Conservation (phyloP, 2,329 filamentous ascomycete species). For the Aureobasidium sp. region DNA sequence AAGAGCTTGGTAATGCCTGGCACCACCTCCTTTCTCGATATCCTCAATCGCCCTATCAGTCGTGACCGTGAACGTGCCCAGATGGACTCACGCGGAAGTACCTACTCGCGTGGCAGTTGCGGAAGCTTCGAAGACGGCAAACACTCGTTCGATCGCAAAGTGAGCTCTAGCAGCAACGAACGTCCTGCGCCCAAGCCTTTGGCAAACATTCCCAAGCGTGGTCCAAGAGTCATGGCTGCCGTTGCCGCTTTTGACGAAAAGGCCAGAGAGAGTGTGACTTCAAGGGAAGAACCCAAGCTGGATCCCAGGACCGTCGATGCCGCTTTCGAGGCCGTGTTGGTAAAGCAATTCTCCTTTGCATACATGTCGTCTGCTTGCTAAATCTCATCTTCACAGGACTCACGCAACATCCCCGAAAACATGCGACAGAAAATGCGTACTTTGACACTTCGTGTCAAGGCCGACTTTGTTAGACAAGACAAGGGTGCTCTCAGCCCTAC, state of each 20-base stretch:
- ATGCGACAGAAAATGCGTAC: conserved; percentile 93
- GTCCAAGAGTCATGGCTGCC: conserved; percentile 55
- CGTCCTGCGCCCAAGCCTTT: conserved; percentile 25
- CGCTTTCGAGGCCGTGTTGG: conserved; percentile 56
- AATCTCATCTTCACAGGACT: conserved; percentile 42
- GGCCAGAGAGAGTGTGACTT: conserved; percentile 32
- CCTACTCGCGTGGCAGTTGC: conserved; percentile 12
- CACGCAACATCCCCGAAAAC: conserved; percentile 87
- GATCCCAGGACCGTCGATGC: conserved; percentile 52
- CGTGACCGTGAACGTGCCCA: conserved; percentile 15
- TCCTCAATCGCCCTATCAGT: conserved; percentile 5
- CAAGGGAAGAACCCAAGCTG: conserved; percentile 40
- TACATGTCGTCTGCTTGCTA: not conserved
- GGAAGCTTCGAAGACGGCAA: conserved; percentile 23
- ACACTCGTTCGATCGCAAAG: conserved; percentile 28
- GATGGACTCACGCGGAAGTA: conserved; percentile 15
- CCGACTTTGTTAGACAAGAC: conserved; percentile 89
- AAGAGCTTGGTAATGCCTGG: conserved; percentile 21
- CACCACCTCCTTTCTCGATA: conserved; percentile 11
- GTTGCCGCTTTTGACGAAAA: conserved; percentile 57
- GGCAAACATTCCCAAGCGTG: conserved; percentile 37
- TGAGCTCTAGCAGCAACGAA: conserved; percentile 30
- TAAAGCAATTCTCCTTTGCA: conserved; percentile 26
- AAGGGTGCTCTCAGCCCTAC: conserved; percentile 36
- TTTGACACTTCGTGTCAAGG: conserved; percentile 82